Conservation (phyloP, 225 moss, liverwort and hornwort genomes). For the Bryoerythrophyllum caledonicum region DNA sequence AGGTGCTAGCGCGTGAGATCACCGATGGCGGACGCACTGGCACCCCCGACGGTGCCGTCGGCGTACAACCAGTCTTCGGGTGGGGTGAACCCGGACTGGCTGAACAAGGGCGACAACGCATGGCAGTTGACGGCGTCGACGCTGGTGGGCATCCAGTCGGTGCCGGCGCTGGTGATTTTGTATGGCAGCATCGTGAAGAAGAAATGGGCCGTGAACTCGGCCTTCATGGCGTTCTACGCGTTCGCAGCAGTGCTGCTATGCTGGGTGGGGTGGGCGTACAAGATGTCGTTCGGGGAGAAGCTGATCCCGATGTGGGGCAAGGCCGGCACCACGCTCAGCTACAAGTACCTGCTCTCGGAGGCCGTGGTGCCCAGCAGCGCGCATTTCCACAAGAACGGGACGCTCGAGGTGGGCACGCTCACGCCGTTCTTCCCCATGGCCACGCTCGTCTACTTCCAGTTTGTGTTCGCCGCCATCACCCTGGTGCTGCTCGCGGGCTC, state of each 20-base stretch:
- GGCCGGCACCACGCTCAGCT: constrained; percentile 27
- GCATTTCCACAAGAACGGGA: constrained; percentile 22
- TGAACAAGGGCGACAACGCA: constrained; percentile 21
- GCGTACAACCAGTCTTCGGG: constrained; percentile 18
- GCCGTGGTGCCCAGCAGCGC: constrained; percentile 16
- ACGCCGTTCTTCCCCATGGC: constrained; percentile 30
- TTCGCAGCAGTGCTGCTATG: constrained; percentile 32
- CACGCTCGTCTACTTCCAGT: constrained; percentile 35
- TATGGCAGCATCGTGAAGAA: constrained; percentile 24
- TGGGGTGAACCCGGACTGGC: constrained; percentile 22
- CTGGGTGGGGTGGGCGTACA: constrained; percentile 39
- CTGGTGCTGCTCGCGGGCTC: constrained; percentile 31
- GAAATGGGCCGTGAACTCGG: constrained; percentile 26
- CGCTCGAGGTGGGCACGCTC: constrained; percentile 1
- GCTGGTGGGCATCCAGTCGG: constrained; percentile 23
- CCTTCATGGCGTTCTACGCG: constrained; percentile 42
- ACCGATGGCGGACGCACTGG: constrained; percentile 15
- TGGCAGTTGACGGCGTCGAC: constrained; percentile 27
- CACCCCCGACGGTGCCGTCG: background rate
- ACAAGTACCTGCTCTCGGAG: constrained; percentile 25
- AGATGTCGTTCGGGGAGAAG: constrained; percentile 34
- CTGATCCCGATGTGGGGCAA: constrained; percentile 29
- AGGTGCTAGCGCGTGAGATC: no score
- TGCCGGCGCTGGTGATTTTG: constrained; percentile 26
- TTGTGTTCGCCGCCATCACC: constrained; percentile 36